Percentiles rank a stretch among this genome's conserved stretches.
Evolutionary conservation across 352 stramenopile genomes (phyloP).

Genomic region (Phytophthora ramorum): DNA sequence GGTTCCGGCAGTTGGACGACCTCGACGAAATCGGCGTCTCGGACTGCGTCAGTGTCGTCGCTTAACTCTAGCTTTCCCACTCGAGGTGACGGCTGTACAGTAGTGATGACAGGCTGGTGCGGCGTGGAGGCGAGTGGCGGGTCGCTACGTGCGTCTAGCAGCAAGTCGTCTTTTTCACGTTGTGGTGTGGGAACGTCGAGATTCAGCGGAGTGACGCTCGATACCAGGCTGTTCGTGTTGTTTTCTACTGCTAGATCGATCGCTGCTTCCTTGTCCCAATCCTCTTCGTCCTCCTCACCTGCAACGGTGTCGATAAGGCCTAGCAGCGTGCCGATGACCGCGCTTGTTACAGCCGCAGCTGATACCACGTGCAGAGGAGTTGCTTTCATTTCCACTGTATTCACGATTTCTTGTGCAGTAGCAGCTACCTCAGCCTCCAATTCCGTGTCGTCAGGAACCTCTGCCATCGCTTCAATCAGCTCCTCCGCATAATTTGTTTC

Average conservation of each 20-base stretch:
- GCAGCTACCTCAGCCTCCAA: slow-evolving; percentile 16
- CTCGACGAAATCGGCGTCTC: slow-evolving; percentile 29
- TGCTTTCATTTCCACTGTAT: slow-evolving; percentile 17
- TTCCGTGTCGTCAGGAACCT: slow-evolving; percentile 5
- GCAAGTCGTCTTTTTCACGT: background rate
- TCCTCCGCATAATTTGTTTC: background rate
- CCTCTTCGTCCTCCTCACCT: slow-evolving; percentile 4
- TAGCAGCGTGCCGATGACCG: slow-evolving; percentile 24
- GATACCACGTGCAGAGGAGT: slow-evolving; percentile 25
- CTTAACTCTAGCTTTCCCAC: background rate
- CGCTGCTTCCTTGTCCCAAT: background rate
- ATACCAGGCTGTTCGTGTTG: background rate
- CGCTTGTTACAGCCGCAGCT: slow-evolving; percentile 24
- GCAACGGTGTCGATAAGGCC: slow-evolving; percentile 26
- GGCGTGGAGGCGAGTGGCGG: too few species aligned
- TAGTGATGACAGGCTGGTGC: background rate
- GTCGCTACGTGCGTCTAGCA: too few species aligned
- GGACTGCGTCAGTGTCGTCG: slow-evolving; percentile 15
- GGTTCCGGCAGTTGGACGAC: slow-evolving; percentile 21
- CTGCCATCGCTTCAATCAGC: background rate
- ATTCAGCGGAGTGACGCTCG: background rate
- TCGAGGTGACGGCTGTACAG: too few species aligned
- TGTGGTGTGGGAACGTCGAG: background rate
- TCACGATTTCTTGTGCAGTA: slow-evolving; percentile 12
- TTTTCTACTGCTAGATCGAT: slow-evolving; percentile 8